Conservation (phyloP, 1,284 basidiomycete genomes). For the Puccinia horiana region DNA sequence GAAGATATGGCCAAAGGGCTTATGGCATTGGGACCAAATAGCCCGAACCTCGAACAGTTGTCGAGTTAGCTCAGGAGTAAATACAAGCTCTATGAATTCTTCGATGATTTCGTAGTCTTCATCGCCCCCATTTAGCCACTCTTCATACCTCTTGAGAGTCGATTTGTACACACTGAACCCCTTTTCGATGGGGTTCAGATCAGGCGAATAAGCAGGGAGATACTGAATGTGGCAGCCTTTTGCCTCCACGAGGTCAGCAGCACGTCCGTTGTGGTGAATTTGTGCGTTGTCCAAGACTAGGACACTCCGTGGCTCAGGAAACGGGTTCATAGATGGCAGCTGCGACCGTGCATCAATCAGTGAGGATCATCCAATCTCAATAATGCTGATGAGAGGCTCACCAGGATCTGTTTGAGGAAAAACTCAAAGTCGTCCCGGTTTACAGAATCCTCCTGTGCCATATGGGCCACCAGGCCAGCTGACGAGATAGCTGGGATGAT, state of each 20-base stretch:
- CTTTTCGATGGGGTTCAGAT: background rate
- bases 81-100: no score
- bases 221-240: background rate
- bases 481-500: background rate
- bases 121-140: background rate
- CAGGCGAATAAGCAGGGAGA: background rate
- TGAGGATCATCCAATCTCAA: no score
- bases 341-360: no score
- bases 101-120: background rate
- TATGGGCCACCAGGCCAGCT: background rate
- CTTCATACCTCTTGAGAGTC: background rate
- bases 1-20: no score
- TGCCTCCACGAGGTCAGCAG: background rate
- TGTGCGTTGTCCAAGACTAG: background rate
- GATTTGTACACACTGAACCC: conserved; percentile 1
- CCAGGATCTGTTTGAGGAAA: background rate
- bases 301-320: background rate
- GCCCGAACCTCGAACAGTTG: no score
- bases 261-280: background rate
- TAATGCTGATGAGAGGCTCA: background rate
- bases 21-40: no score
- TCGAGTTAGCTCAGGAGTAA: no score
- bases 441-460: background rate
- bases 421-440: no score
- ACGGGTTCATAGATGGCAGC: background rate